Base-by-base conservation (phyloP, 768 basidiomycete genomes). In the Trametes maxima region DNA sequence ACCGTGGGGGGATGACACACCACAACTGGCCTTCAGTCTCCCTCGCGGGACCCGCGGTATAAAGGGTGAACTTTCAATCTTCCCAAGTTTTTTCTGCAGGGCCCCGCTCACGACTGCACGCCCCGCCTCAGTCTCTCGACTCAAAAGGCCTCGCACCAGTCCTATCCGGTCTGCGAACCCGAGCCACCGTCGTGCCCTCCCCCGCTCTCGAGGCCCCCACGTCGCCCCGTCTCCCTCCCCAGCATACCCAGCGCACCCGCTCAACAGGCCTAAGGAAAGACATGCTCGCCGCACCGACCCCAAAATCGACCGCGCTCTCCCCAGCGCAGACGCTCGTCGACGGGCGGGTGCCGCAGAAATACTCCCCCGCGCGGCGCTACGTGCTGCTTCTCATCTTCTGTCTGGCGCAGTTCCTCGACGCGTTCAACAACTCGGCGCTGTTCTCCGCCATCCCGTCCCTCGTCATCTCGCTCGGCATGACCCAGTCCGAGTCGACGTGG, bases 401-500 rank as follows among this genome's bases (percentile, higher is more conserved):
- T 51, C 68, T 73, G 36, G 74, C 75, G 7, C 75, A 76, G 61
- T 76, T 76, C 64, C 69, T 76, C 47, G 76, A 77, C 53, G 68
- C 73, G 21, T 70, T 75, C 68, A 75, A 74, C 67, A 72, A 71
- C 66, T 76, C 72, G 2, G 68, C 74, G 11, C 68, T 74, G n/a
- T 73, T 72, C 67, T 70, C 72, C 8, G 72, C 74, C 52, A 70
- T 75, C 48, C 74, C 74, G 33, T 50, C 68, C 36, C 68, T 75
- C 44, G 64, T 67, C 44, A 51, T 25, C 25, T 57, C 65, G 17
- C 65, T 75, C 24, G 55, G 65, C 45, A 70, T 75, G 60, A 64
- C 64, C 22, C 48, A 65, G 59, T 57, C 65, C 54, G 64, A 74
- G 53, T 65, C 70, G 46, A 71, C 71, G 10, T 76, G 75, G 75